phyloP scores from a whole-genome alignment of 1,284 basidiomycete species.

The Meripilus lineatus region DNA sequence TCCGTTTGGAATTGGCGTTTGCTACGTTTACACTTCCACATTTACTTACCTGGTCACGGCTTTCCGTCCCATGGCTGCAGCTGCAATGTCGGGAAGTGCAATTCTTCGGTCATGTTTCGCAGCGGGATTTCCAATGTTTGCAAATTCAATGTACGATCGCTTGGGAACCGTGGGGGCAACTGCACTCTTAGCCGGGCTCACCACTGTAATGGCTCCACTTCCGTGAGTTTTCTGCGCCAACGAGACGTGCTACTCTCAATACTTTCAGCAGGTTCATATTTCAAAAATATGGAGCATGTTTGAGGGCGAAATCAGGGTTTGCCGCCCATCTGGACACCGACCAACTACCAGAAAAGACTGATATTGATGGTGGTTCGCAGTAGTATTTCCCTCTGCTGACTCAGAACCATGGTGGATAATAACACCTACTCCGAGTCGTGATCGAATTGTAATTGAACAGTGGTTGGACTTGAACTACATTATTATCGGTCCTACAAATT shows the following conservation, averaged over 20 bases:
- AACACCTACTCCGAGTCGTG: too few relatives aligned
- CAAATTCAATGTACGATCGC: constrained; percentile 48
- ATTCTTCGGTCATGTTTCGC: constrained; percentile 64
- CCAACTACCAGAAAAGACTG: too few relatives aligned
- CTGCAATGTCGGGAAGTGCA: constrained; percentile 72
- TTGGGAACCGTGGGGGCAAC: constrained; percentile 75
- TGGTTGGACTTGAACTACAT: too few relatives aligned
- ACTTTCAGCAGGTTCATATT: constrained; percentile 29
- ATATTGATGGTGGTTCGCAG: too few relatives aligned
- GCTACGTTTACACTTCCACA: constrained; percentile 60
- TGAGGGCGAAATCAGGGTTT: constrained; percentile 33
- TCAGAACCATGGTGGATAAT: too few relatives aligned
- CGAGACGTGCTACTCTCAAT: not conserved
- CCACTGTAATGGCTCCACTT: constrained; percentile 64
- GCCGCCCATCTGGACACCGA: too few relatives aligned
- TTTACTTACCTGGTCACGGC: constrained; percentile 73
- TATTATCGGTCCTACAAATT: too few relatives aligned
- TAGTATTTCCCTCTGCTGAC: too few relatives aligned
- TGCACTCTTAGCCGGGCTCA: constrained; percentile 66
- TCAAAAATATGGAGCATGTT: constrained; percentile 31
- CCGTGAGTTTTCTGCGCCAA: constrained; percentile 52
- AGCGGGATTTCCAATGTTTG: constrained; percentile 68
- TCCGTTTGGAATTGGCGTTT: constrained; percentile 55
- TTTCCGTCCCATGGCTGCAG: constrained; percentile 75
- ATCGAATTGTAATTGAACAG: too few relatives aligned